A percentile compares a stretch with the other conserved stretches of the same genome.
These are phyloP conservation scores for Eutrema heterophyllum DNA, from an alignment of 345 rosid genomes.

Conservation along the genomic window DNA sequence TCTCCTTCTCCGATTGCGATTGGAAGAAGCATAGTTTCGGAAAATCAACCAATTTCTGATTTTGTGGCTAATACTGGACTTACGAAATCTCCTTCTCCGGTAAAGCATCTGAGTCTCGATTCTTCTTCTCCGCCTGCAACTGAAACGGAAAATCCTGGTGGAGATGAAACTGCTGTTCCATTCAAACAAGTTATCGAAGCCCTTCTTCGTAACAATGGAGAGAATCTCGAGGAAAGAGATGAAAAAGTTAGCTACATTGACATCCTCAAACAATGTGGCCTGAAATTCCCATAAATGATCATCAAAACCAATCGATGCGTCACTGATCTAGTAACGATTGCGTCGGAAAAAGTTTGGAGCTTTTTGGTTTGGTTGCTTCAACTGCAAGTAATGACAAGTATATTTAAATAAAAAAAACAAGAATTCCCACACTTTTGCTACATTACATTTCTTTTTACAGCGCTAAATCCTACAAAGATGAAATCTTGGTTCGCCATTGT, in stretches of 20 bases:
- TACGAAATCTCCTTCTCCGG: neutral
- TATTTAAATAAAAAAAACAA: neutral
- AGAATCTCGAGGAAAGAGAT: neutral
- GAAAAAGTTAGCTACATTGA: conserved; percentile 4
- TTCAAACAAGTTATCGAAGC: conserved; percentile 20
- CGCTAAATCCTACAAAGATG: neutral
- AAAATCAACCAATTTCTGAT: neutral
- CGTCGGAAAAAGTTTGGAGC: conserved; percentile 1
- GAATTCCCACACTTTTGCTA: neutral
- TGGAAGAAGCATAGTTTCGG: neutral
- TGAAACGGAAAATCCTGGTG: neutral
- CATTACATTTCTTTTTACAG: neutral
- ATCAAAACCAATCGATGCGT: neutral
- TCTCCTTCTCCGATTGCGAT: neutral
- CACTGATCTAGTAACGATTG: neutral
- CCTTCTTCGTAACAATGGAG: conserved; percentile 20
- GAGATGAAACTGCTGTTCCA: neutral
- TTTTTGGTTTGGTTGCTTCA: neutral
- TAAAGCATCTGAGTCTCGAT: neutral
- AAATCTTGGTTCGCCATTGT: neutral
- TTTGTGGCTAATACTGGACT: neutral
- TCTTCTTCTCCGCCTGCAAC: neutral
- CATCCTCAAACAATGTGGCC: neutral
- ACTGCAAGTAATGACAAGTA: conserved; percentile 1
- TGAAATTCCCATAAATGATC: conserved; percentile 1